phyloP scores from a whole-genome alignment of 257 asterid species.

The Scutellaria minor region DNA sequence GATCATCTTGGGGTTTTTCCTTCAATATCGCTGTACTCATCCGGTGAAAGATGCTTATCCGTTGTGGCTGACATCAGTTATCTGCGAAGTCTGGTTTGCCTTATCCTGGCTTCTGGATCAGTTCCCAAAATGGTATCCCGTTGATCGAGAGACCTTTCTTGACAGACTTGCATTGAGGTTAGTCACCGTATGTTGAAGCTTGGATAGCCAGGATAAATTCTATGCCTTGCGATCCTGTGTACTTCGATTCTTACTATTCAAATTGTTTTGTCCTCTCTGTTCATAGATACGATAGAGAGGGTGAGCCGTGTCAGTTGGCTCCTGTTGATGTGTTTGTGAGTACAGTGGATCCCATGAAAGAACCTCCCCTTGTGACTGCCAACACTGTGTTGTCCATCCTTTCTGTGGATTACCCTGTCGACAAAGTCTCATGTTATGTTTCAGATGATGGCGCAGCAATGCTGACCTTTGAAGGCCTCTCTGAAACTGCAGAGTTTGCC shows the following conservation, averaged over 20 bases:
- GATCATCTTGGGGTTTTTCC: constrained; percentile 66
- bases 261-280: constrained; percentile 18
- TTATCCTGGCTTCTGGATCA: constrained; percentile 76
- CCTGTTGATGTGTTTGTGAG: constrained; percentile 73
- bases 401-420: constrained; percentile 73
- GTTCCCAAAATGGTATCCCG: constrained; percentile 72
- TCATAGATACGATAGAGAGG: constrained; percentile 66
- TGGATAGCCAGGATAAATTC: constrained; percentile 15
- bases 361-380: constrained; percentile 75
- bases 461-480: constrained; percentile 72
- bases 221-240: neutral
- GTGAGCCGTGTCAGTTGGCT: constrained; percentile 72
- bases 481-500: constrained; percentile 79
- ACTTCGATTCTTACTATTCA: neutral
- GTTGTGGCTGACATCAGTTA: constrained; percentile 75
- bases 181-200: constrained; percentile 29
- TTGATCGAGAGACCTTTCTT: constrained; percentile 71
- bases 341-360: constrained; percentile 83
- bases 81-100: constrained; percentile 81
- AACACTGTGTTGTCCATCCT: constrained; percentile 75
- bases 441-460: constrained; percentile 83
- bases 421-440: constrained; percentile 71
- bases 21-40: constrained; percentile 72
- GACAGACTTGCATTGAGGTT: constrained; percentile 72
- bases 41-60: constrained; percentile 81